Evolutionary conservation across 164 flowering plant species (phyloP).

Genomic region (Protea cynaroides): DNA sequence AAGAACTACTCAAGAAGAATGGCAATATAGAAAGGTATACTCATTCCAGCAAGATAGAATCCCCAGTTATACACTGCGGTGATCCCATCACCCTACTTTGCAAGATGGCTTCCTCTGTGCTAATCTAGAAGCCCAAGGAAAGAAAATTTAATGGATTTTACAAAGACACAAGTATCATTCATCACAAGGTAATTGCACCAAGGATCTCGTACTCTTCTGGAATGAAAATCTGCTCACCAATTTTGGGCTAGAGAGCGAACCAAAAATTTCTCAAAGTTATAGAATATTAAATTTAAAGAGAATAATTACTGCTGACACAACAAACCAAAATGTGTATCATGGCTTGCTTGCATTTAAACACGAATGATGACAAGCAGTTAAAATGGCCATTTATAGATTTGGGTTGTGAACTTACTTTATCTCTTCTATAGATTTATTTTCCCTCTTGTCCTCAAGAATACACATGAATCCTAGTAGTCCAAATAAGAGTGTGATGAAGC

Average conservation of each 20-base stretch:
- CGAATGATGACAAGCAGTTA: conserved; percentile 47
- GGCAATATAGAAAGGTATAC: too few species aligned
- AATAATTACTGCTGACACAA: not conserved
- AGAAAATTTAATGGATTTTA: too few species aligned
- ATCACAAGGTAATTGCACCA: too few species aligned
- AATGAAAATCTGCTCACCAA: not conserved
- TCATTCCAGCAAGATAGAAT: too few species aligned
- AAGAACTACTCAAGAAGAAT: too few species aligned
- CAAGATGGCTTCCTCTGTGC: too few species aligned
- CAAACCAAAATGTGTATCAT: not conserved
- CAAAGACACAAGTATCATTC: too few species aligned
- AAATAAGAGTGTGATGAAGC: not conserved
- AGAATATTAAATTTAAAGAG: not conserved
- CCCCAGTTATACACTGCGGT: too few species aligned
- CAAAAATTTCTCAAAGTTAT: not conserved
- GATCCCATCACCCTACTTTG: too few species aligned
- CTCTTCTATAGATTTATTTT: conserved; percentile 46
- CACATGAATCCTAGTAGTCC: conserved; percentile 37
- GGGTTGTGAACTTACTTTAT: conserved; percentile 27
- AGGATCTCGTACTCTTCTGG: too few species aligned
- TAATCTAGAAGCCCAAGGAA: too few species aligned
- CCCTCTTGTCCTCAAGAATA: conserved; percentile 45
- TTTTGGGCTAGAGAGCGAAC: too few species aligned
- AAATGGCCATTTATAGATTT: conserved; percentile 31
- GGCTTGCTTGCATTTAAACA: conserved; percentile 76